Evolutionary conservation across 2,329 filamentous ascomycete genomes (phyloP).

Genomic region (Verticillium dahliae): DNA sequence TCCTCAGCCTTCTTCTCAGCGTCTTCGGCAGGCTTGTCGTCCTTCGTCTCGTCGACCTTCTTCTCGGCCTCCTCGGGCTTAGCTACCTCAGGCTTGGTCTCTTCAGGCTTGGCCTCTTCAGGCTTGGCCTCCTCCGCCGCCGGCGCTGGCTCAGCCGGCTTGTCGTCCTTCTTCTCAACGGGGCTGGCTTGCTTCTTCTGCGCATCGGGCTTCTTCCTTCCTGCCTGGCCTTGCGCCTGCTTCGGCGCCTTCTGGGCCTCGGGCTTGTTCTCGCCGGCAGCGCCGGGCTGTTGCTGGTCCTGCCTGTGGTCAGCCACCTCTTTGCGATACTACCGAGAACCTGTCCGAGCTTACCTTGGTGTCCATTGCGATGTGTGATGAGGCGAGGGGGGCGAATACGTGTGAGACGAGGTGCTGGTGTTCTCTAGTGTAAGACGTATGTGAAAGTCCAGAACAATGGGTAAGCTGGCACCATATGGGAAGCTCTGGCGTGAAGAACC

Average conservation of each 20-base stretch:
- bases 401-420: background rate
- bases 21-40: conserved; percentile 3
- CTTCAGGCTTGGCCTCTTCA: conserved; percentile 3
- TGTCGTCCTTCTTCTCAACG: conserved; percentile 7
- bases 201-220: conserved; percentile 6
- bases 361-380: conserved; percentile 10
- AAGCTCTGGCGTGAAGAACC: background rate
- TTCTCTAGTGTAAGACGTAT: background rate
- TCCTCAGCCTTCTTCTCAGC: background rate
- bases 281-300: conserved; percentile 3
- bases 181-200: conserved; percentile 2
- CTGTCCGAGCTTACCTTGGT: conserved; percentile 7
- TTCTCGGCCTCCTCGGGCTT: conserved; percentile 2
- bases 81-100: conserved; percentile 4
- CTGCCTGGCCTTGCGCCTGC: background rate
- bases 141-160: conserved; percentile 1
- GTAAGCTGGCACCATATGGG: background rate
- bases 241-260: conserved; percentile 1
- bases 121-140: background rate
- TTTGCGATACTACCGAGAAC: background rate
- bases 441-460: background rate
- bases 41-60: background rate
- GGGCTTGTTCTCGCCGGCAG: background rate
- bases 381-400: background rate
- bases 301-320: conserved; percentile 2